Percentiles rank a stretch among this genome's conserved stretches.
These are phyloP conservation scores for Fusarium gaditjirri DNA, from an alignment of 2,329 filamentous ascomycete genomes.

Conservation along the genomic window DNA sequence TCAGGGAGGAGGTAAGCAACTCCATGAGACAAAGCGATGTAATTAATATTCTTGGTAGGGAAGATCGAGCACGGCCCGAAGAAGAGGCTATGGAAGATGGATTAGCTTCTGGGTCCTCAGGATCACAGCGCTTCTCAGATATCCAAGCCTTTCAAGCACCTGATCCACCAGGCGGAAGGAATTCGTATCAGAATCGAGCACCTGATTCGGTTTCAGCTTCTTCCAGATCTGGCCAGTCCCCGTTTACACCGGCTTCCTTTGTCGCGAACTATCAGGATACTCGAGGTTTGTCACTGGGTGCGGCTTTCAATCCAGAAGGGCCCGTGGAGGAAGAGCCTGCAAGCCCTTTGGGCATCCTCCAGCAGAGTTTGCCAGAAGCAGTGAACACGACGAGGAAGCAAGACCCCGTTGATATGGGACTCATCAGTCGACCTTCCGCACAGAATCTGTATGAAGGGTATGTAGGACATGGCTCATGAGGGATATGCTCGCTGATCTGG, in stretches of 20 bases:
- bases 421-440: background rate
- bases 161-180: background rate
- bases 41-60: accelerated
- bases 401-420: background rate
- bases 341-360: accelerated
- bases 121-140: background rate
- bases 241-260: background rate
- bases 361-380: accelerated
- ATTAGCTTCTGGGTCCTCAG: accelerated
- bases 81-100: accelerated
- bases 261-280: background rate
- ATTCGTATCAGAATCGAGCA: background rate
- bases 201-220: background rate
- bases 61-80: accelerated
- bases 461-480: accelerated
- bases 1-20: background rate
- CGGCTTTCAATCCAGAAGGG: background rate
- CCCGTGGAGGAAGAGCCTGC: accelerated
- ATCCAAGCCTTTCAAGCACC: accelerated
- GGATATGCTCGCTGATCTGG: accelerated
- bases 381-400: accelerated
- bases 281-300: accelerated
- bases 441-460: background rate
- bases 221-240: background rate
- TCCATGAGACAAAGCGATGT: background rate